These are phyloP conservation scores for Litchi chinensis DNA, from an alignment of 345 rosid species.

Conservation along the genomic window DNA sequence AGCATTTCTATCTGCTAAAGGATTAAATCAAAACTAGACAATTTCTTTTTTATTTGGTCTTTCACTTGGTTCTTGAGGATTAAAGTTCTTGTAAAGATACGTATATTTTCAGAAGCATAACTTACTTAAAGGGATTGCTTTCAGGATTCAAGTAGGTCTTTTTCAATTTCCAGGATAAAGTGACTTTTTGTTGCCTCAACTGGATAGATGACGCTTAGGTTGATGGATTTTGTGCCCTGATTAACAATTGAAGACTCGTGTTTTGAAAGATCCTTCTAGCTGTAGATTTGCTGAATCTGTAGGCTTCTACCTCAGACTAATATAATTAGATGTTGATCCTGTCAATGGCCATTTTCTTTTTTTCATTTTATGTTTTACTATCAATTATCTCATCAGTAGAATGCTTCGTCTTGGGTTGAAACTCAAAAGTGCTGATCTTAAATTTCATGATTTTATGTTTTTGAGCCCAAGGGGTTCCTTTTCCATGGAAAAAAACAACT, in stretches of 20 bases:
- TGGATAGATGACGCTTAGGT: background rate
- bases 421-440: constrained; percentile 1
- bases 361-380: background rate
- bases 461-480: background rate
- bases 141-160: background rate
- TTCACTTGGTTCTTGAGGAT: background rate
- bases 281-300: background rate
- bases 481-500: background rate
- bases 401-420: background rate
- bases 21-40: background rate
- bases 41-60: background rate
- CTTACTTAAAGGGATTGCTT: background rate
- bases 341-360: background rate
- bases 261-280: background rate
- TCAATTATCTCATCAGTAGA: background rate
- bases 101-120: background rate
- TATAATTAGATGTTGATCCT: background rate
- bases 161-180: background rate
- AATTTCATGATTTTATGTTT: background rate
- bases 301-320: background rate
- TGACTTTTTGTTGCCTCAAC: background rate
- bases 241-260: background rate
- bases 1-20: background rate
- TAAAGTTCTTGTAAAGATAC: background rate
- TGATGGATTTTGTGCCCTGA: background rate